phyloP scores from a whole-genome alignment of 2,329 filamentous ascomycete genomes.

The Aspergillus sp. region DNA sequence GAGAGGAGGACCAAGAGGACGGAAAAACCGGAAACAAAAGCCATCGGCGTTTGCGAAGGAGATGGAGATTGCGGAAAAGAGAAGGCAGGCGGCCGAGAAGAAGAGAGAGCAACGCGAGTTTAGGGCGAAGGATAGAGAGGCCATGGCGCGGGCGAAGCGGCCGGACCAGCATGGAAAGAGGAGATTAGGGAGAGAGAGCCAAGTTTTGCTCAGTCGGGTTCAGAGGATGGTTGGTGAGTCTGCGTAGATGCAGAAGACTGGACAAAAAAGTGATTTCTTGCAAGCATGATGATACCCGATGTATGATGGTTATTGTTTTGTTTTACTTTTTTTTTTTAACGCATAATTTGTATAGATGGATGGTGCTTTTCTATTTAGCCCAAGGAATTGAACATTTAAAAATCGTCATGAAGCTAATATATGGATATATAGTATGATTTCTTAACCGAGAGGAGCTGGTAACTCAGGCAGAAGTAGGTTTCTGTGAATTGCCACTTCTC shows the following conservation, averaged over 20 bases:
- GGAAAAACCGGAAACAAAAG: conserved; percentile 42
- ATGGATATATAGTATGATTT: background rate
- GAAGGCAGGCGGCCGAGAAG: conserved; percentile 59
- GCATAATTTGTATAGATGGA: background rate
- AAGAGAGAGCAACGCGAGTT: conserved; percentile 65
- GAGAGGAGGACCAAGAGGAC: conserved; percentile 27
- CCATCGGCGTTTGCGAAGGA: conserved; percentile 63
- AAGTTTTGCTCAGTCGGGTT: conserved; percentile 73
- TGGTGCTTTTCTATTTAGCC: background rate
- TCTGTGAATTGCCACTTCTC: conserved; percentile 39
- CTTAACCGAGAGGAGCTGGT: background rate
- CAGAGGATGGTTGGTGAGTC: conserved; percentile 64
- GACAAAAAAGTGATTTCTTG: conserved; percentile 16
- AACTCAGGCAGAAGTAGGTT: conserved; percentile 9
- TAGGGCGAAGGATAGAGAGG: conserved; percentile 69
- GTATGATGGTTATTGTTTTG: conserved; percentile 9
- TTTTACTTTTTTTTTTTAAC: background rate
- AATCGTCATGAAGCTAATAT: background rate
- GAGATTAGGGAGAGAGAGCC: conserved; percentile 79
- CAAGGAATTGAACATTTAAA: background rate
- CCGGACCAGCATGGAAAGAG: conserved; percentile 69
- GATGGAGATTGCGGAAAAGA: conserved; percentile 65
- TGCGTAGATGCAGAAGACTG: conserved; percentile 12
- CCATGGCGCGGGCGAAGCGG: conserved; percentile 61
- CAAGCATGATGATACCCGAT: conserved; percentile 18